Percentiles rank a stretch among this genome's conserved stretches.
phyloP scores from a whole-genome alignment of 805 yeast species.

The Kluyveromyces aestuarii region DNA sequence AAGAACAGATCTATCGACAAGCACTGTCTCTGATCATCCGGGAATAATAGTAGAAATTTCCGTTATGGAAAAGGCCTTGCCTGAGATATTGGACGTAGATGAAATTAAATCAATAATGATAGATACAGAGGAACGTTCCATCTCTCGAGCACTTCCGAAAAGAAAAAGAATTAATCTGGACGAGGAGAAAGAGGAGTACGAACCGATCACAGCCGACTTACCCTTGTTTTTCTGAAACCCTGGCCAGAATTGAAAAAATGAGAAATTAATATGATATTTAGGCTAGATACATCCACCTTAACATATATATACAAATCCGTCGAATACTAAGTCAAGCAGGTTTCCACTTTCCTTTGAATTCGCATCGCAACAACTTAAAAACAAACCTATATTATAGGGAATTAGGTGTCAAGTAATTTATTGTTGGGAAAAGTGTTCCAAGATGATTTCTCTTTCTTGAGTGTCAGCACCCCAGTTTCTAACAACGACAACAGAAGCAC shows the following conservation, averaged over 20 bases:
- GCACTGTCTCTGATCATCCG: constrained; percentile 29
- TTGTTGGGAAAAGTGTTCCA: constrained; percentile 92
- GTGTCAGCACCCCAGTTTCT: constrained; percentile 99
- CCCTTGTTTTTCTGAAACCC: constrained; percentile 7
- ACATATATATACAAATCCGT: not conserved
- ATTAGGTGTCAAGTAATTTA: constrained; percentile 30
- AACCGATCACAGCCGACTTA: constrained; percentile 7
- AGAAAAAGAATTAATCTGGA: not conserved
- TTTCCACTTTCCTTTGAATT: not conserved
- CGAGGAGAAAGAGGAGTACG: constrained; percentile 1
- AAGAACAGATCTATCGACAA: not conserved
- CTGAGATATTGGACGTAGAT: constrained; percentile 14
- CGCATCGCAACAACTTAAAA: not conserved
- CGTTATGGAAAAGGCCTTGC: constrained; percentile 27
- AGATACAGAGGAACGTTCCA: not conserved
- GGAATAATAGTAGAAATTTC: constrained; percentile 35
- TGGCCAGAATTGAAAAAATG: not conserved
- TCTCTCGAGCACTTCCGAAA: not conserved
- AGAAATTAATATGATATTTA: not conserved
- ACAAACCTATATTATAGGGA: not conserved
- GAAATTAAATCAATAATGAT: constrained; percentile 15
- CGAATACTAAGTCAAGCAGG: not conserved
- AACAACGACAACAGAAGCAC: constrained; percentile 99
- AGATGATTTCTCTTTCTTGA: constrained; percentile 90
- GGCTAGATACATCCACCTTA: not conserved